Evolutionary conservation across 208 protist species (phyloP).

Genomic region (Borovskyia barvae): DNA sequence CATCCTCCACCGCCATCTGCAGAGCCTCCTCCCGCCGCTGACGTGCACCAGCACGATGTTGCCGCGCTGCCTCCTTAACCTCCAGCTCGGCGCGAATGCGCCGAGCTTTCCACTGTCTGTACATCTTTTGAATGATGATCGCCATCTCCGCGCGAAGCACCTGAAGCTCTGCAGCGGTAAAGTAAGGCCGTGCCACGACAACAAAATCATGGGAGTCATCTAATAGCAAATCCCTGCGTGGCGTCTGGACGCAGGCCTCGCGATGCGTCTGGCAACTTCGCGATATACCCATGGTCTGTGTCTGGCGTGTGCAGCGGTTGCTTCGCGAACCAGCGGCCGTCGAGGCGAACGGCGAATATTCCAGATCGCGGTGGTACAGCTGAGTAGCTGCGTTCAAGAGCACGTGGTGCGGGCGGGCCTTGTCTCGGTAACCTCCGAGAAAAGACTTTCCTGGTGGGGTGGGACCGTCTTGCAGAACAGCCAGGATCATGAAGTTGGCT

Average conservation of each 20-base stretch:
- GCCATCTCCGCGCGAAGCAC: conserved; percentile 67
- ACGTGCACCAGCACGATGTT: conserved; percentile 47
- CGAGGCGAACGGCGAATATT: conserved; percentile 56
- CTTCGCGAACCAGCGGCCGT: not conserved
- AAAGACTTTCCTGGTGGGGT: conserved; percentile 66
- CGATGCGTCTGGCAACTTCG: conserved; percentile 88
- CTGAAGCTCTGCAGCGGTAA: conserved; percentile 68
- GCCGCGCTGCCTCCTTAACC: conserved; percentile 50
- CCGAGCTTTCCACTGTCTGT: conserved; percentile 93
- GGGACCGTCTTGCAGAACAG: conserved; percentile 32
- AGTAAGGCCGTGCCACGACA: conserved; percentile 87
- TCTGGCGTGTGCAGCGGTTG: conserved; percentile 66
- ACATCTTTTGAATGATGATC: conserved; percentile 91
- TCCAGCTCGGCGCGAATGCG: conserved; percentile 57
- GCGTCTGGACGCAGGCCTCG: conserved; percentile 93
- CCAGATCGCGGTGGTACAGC: conserved; percentile 71
- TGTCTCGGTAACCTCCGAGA: conserved; percentile 91
- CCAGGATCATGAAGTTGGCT: conserved; percentile 23
- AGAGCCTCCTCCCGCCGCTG: conserved; percentile 65
- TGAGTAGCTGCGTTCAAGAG: conserved; percentile 93
- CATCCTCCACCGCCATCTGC: conserved; percentile 56
- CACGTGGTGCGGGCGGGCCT: conserved; percentile 50
- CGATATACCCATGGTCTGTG: conserved; percentile 90
- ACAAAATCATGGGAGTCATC: conserved; percentile 61
- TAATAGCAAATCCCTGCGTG: conserved; percentile 55